Conservation (phyloP, 306 rosid genomes). For the Adenanthera pavonina region DNA sequence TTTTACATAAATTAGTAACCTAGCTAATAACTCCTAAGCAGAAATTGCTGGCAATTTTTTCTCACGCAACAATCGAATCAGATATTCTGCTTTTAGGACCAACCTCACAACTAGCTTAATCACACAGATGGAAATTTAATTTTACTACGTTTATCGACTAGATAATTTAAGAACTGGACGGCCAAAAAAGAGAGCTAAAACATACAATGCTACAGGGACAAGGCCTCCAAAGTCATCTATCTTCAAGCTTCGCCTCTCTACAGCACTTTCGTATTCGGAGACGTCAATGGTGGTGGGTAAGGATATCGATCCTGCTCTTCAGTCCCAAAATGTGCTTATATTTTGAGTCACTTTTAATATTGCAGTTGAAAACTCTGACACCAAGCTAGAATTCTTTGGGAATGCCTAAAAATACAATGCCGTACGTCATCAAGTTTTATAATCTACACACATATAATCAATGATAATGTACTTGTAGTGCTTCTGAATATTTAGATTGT, state of each 20-base stretch:
- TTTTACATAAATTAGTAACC: too few species aligned
- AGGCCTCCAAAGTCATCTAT: background rate
- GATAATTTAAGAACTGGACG: too few species aligned
- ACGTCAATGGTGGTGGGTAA: background rate
- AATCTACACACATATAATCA: background rate
- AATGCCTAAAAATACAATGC: slow-evolving; percentile 40
- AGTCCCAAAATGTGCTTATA: background rate
- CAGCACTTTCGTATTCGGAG: background rate
- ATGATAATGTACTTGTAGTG: too few species aligned
- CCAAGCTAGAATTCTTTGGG: slow-evolving; percentile 41
- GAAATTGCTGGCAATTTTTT: too few species aligned
- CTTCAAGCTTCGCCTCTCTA: background rate
- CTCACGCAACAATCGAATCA: too few species aligned
- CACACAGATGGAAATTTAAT: too few species aligned
- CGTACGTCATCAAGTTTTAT: background rate
- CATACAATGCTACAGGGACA: background rate
- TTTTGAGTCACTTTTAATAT: slow-evolving; percentile 47
- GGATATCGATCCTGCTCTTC: background rate
- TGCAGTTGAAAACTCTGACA: slow-evolving; percentile 45
- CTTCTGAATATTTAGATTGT: too few species aligned
- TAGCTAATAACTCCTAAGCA: too few species aligned
- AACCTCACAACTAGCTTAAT: too few species aligned
- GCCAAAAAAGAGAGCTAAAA: background rate
- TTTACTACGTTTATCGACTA: too few species aligned
- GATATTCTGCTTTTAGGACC: too few species aligned